A percentile compares a stretch with the other conserved stretches of the same genome.
These are phyloP conservation scores for Ceratobasidium sp. DNA, from an alignment of 1,284 basidiomycete genomes.

Conservation along the genomic window DNA sequence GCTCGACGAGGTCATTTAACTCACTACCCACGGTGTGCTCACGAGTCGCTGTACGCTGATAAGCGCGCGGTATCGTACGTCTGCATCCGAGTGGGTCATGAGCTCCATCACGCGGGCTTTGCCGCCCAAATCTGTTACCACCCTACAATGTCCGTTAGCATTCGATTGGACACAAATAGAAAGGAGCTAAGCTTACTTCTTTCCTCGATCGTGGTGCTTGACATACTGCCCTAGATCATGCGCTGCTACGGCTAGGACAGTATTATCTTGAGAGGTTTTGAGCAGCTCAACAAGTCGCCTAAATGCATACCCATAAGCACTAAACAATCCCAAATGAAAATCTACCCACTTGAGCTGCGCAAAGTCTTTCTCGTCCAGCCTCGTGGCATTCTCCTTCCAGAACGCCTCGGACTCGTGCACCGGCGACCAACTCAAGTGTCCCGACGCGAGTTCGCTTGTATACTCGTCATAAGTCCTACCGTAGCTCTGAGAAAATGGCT, in stretches of 20 bases:
- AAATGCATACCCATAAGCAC: not conserved
- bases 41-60: slow-evolving; percentile 85
- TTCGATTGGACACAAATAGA: not conserved
- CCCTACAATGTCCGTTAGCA: slow-evolving; percentile 61
- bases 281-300: slow-evolving; percentile 72
- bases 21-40: slow-evolving; percentile 76
- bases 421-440: slow-evolving; percentile 93
- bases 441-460: slow-evolving; percentile 88
- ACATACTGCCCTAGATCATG: slow-evolving; percentile 96
- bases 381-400: slow-evolving; percentile 94
- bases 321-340: not conserved
- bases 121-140: slow-evolving; percentile 84
- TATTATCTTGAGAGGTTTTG: slow-evolving; percentile 76
- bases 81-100: slow-evolving; percentile 88
- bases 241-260: slow-evolving; percentile 87
- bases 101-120: slow-evolving; percentile 95
- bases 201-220: slow-evolving; percentile 88
- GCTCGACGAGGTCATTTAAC: not conserved
- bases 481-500: too few relatives aligned
- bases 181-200: slow-evolving; percentile 77
- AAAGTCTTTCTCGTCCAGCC: slow-evolving; percentile 84
- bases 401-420: slow-evolving; percentile 97
- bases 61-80: slow-evolving; percentile 92
- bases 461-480: slow-evolving; percentile 99
- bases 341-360: slow-evolving; percentile 79